Conservation (phyloP, 2,329 filamentous ascomycete species). For the Xylaria sp. region DNA sequence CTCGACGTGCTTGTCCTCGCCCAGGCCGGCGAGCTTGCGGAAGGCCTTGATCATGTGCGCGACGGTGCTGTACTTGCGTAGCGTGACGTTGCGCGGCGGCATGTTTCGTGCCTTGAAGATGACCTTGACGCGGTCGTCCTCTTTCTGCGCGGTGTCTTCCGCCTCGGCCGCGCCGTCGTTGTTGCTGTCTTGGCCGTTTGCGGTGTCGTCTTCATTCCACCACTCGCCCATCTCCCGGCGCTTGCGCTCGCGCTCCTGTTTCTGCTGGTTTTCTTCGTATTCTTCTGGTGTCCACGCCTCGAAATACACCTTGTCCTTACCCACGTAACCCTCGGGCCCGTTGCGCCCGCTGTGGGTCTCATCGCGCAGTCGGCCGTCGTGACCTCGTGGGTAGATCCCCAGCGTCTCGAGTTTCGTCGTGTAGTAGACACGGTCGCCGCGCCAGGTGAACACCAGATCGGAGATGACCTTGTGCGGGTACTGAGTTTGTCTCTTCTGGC, state of each 20-base stretch:
- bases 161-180: conserved; percentile 40
- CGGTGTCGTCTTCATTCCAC: conserved; percentile 51
- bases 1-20: conserved; percentile 63
- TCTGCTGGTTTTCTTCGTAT: conserved; percentile 61
- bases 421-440: conserved; percentile 76
- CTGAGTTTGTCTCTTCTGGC: conserved; percentile 63
- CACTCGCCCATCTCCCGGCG: conserved; percentile 54
- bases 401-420: conserved; percentile 78
- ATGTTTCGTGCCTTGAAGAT: conserved; percentile 65
- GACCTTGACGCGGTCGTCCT: conserved; percentile 55
- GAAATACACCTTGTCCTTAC: conserved; percentile 73
- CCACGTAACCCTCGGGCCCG: conserved; percentile 56
- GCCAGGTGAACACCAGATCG: conserved; percentile 82
- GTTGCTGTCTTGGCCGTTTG: conserved; percentile 30
- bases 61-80: conserved; percentile 67
- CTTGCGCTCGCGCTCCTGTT: conserved; percentile 60
- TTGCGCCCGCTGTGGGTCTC: conserved; percentile 37
- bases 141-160: conserved; percentile 37
- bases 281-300: conserved; percentile 79
- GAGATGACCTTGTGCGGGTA: conserved; percentile 52
- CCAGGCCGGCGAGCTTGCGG: conserved; percentile 63
- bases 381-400: conserved; percentile 62
- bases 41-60: conserved; percentile 72
- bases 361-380: conserved; percentile 56
- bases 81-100: conserved; percentile 63